These are phyloP conservation scores for Circinella umbellata DNA, from an alignment of 371 early-diverging fungal genomes.

Conservation along the genomic window DNA sequence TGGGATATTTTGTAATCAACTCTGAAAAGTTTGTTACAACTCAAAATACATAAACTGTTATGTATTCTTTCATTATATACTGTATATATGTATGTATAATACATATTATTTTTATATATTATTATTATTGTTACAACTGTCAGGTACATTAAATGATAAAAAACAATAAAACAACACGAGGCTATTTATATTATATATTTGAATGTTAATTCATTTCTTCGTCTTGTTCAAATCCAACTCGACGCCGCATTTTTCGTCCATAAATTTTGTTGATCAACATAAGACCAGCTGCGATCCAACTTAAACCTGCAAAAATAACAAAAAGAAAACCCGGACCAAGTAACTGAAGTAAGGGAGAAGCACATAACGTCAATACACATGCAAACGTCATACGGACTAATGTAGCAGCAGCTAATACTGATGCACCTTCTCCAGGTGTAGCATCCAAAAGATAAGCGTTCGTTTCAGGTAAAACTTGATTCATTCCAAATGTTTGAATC, in stretches of 20 bases:
- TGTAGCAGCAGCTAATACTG: constrained; percentile 47
- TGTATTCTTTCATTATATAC: too few species aligned
- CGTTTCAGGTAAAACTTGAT: constrained; percentile 29
- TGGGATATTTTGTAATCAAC: too few species aligned
- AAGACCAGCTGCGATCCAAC: constrained; percentile 13
- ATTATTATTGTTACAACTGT: too few species aligned
- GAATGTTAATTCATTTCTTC: not conserved
- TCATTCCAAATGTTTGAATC: constrained; percentile 39
- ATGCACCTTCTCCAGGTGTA: constrained; percentile 46
- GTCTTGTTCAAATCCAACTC: constrained; percentile 18
- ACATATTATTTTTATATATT: too few species aligned
- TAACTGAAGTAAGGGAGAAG: constrained; percentile 23
- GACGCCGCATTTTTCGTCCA: constrained; percentile 17
- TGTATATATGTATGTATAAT: too few species aligned
- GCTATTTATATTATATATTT: too few species aligned
- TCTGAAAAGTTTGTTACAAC: too few species aligned
- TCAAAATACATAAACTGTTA: too few species aligned
- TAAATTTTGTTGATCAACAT: constrained; percentile 19
- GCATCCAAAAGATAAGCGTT: constrained; percentile 50
- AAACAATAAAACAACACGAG: too few species aligned
- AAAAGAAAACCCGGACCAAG: constrained; percentile 29
- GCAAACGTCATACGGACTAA: constrained; percentile 46
- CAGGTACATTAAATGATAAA: too few species aligned
- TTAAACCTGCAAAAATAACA: constrained; percentile 24
- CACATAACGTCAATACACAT: constrained; percentile 35